These are phyloP conservation scores for Hysterangium stoloniferum DNA, from an alignment of 768 basidiomycete genomes.

Conservation along the genomic window DNA sequence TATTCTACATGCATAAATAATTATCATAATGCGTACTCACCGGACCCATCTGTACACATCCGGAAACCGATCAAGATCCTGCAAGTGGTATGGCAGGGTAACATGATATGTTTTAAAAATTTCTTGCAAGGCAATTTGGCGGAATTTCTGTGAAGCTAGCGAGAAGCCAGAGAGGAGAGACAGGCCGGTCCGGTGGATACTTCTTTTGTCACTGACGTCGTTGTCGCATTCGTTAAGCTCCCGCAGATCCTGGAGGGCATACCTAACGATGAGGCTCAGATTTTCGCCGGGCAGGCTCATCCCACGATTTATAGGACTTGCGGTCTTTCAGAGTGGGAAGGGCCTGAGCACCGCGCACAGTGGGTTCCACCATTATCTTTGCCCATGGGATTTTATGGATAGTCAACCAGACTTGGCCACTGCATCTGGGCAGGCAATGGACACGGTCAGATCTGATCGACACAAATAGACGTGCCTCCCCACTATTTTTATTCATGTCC, in stretches of 20 bases:
- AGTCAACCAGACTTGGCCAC: neutral
- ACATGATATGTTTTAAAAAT: conserved; percentile 9
- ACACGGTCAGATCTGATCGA: neutral
- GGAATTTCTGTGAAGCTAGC: conserved; percentile 8
- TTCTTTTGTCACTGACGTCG: neutral
- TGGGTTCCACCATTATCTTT: neutral
- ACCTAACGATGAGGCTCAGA: conserved; percentile 5
- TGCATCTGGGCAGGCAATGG: neutral
- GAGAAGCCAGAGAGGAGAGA: conserved; percentile 9
- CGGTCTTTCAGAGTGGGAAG: neutral
- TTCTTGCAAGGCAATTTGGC: conserved; percentile 10
- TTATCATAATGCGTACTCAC: neutral
- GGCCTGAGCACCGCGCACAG: neutral
- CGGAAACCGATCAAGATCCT: conserved; percentile 2
- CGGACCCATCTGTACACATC: conserved; percentile 6
- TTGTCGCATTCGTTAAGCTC: neutral
- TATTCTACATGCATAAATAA: neutral
- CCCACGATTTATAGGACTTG: neutral
- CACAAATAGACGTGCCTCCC: neutral
- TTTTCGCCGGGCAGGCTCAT: conserved; percentile 10
- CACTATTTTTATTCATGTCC: neutral
- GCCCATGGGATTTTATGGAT: neutral
- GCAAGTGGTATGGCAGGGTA: neutral
- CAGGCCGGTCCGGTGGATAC: neutral
- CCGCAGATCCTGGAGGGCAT: conserved; percentile 4